These are phyloP conservation scores for Entomortierella parvispora DNA, from an alignment of 192 early-diverging fungal genomes.

Conservation along the genomic window DNA sequence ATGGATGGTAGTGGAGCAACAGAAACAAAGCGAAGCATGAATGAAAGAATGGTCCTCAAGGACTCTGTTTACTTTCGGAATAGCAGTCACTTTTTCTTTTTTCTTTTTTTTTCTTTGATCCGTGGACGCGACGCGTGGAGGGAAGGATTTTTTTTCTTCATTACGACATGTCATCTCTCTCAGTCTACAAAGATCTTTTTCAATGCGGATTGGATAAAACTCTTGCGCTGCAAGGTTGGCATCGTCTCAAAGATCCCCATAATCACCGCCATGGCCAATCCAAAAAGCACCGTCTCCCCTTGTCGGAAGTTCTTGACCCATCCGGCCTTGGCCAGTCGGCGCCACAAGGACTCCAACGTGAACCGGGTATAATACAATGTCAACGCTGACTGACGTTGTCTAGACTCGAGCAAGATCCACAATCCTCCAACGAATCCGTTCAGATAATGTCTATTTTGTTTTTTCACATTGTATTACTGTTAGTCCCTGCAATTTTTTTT, in stretches of 20 bases:
- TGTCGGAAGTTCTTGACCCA: constrained; percentile 11
- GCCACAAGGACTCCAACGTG: constrained; percentile 39
- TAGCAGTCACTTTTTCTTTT: not conserved
- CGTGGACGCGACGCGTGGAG: too few relatives aligned
- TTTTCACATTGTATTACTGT: too few relatives aligned
- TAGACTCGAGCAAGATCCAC: constrained; percentile 39
- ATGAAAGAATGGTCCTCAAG: not conserved
- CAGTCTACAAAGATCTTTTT: constrained; percentile 14
- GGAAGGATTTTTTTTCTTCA: too few relatives aligned
- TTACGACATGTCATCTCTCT: too few relatives aligned
- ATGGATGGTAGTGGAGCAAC: too few relatives aligned
- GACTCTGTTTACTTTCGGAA: not conserved
- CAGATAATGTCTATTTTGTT: constrained; percentile 28
- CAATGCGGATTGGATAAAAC: constrained; percentile 8
- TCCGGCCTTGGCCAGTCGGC: constrained; percentile 33
- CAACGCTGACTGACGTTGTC: constrained; percentile 24
- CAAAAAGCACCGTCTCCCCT: constrained; percentile 19
- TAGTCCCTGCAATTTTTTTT: too few relatives aligned
- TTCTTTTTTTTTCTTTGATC: too few relatives aligned
- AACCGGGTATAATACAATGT: constrained; percentile 42
- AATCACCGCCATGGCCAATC: constrained; percentile 15
- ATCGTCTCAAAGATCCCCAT: constrained; percentile 19
- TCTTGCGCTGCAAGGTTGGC: not conserved
- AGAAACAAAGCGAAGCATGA: too few relatives aligned
- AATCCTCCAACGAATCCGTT: constrained; percentile 45